These are phyloP conservation scores for Carex cristatella DNA, from an alignment of 176 grass and related monocot species.

Conservation along the genomic window DNA sequence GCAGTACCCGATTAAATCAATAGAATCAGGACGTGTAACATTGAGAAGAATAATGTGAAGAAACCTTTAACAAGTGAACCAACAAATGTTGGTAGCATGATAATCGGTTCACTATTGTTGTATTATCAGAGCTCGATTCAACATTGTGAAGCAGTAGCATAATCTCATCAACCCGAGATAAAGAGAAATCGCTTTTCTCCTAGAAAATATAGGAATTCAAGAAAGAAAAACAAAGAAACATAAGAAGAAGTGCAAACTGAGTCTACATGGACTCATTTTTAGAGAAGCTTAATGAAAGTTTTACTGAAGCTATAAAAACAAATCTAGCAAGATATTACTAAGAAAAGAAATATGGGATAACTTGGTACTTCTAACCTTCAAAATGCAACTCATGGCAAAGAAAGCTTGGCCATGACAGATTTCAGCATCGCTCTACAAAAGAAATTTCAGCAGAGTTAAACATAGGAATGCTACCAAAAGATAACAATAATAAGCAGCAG, in stretches of 20 bases:
- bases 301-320: conserved; percentile 1
- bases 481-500: background rate
- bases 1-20: background rate
- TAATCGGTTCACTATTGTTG: conserved; percentile 49
- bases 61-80: conserved; percentile 81
- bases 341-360: conserved; percentile 12
- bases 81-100: conserved; percentile 87
- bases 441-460: conserved; percentile 22
- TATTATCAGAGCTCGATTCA: conserved; percentile 40
- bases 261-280: background rate
- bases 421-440: conserved; percentile 43
- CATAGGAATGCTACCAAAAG: conserved; percentile 2
- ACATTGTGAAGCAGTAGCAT: conserved; percentile 78
- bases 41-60: conserved; percentile 13
- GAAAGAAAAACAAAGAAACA: conserved; percentile 6
- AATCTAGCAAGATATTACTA: background rate
- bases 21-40: background rate
- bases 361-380: conserved; percentile 52
- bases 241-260: background rate
- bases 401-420: conserved; percentile 64
- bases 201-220: conserved; percentile 30
- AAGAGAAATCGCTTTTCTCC: conserved; percentile 62
- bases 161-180: conserved; percentile 68
- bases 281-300: conserved; percentile 20
- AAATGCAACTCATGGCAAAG: conserved; percentile 61